Conservation (phyloP, 257 asterid species). For the Paraleonurus japonicus region DNA sequence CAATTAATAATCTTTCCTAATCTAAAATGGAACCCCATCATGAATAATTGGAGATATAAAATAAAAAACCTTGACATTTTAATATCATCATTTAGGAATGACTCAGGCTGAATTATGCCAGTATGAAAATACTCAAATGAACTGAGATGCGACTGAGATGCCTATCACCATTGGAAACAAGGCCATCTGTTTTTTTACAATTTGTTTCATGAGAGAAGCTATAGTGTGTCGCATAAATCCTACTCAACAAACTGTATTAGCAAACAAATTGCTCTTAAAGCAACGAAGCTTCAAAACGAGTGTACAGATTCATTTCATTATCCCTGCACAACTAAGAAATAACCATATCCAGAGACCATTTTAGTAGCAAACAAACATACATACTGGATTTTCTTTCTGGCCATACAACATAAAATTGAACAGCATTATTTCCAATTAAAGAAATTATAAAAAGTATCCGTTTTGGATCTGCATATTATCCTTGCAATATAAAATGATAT, state of each 20-base stretch:
- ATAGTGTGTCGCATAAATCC: neutral
- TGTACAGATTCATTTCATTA: neutral
- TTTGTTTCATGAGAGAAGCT: neutral
- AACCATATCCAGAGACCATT: neutral
- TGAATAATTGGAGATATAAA: neutral
- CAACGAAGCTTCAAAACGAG: neutral
- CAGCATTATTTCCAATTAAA: neutral
- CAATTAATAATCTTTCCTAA: too few relatives aligned
- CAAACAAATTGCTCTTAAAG: neutral
- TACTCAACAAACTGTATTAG: neutral
- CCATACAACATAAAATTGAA: conserved; percentile 3
- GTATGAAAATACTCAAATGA: neutral
- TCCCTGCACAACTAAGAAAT: neutral
- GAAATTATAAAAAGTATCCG: neutral
- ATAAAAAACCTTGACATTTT: neutral
- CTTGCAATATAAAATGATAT: neutral
- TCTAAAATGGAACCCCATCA: too few relatives aligned
- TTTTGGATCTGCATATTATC: neutral
- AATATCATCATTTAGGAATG: neutral
- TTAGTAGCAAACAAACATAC: conserved; percentile 2
- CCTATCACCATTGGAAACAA: neutral
- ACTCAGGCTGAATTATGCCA: neutral
- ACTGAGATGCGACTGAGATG: too few relatives aligned
- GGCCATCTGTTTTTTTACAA: neutral
- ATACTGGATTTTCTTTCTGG: neutral